Percentiles rank a stretch among this genome's conserved stretches.
Conservation (phyloP, 768 basidiomycete species). For the Punctularia strigosozonata region DNA sequence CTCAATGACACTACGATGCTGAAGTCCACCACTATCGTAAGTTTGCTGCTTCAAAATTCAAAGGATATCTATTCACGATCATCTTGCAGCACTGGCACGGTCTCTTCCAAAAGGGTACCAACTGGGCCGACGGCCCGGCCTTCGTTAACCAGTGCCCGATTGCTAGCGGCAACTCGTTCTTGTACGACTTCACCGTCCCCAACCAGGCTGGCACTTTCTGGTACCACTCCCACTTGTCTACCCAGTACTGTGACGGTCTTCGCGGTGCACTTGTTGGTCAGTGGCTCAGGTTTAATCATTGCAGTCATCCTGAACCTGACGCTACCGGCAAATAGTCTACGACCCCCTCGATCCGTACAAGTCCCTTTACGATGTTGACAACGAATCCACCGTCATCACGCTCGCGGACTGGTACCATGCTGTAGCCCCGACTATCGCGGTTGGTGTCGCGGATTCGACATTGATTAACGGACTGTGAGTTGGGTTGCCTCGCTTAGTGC, state of each 20-base stretch:
- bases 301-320: constrained; percentile 27
- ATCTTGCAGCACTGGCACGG: constrained; percentile 30
- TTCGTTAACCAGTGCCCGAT: constrained; percentile 32
- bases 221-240: constrained; percentile 34
- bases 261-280: constrained; percentile 36
- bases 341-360: constrained; percentile 24
- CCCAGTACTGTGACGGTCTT: constrained; percentile 46
- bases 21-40: constrained; percentile 37
- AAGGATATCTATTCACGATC: neutral
- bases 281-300: constrained; percentile 25
- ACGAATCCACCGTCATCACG: constrained; percentile 32
- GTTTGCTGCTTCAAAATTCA: constrained; percentile 6
- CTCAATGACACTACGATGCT: constrained; percentile 35
- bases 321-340: constrained; percentile 31
- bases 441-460: constrained; percentile 22
- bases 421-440: no score
- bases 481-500: no score
- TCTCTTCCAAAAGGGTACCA: constrained; percentile 27
- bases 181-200: constrained; percentile 22
- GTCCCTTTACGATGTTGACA: constrained; percentile 31
- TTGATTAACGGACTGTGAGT: constrained; percentile 38
- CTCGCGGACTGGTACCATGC: constrained; percentile 37
- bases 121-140: constrained; percentile 31
- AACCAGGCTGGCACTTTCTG: constrained; percentile 29
- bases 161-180: constrained; percentile 22